Percentiles rank a stretch among this genome's conserved stretches.
Evolutionary conservation across 202 grass and related monocot species (phyloP).

Genomic region (Musa balbisiana): DNA sequence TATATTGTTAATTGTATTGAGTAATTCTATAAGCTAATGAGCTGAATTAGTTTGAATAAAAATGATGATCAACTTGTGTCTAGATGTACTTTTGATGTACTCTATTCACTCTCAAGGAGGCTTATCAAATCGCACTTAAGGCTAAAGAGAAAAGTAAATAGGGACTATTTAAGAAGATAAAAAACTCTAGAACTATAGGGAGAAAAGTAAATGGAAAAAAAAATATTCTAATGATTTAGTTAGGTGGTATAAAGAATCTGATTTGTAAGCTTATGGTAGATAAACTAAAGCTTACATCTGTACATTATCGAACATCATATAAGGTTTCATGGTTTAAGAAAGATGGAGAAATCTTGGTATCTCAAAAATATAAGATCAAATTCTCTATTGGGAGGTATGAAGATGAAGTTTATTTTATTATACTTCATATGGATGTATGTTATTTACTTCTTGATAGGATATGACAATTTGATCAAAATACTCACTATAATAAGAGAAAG

Average conservation of each 20-base stretch:
- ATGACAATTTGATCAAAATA: neutral
- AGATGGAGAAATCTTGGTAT: neutral
- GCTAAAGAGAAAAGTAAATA: neutral
- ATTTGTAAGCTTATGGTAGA: neutral
- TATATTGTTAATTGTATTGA: neutral
- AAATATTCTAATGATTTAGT: neutral
- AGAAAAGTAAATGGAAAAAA: too few relatives aligned
- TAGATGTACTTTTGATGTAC: too few relatives aligned
- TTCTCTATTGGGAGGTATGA: neutral
- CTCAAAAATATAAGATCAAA: neutral
- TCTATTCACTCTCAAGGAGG: too few relatives aligned
- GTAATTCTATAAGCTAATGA: neutral
- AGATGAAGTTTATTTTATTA: neutral
- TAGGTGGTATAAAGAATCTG: neutral
- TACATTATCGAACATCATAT: neutral
- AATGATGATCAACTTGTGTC: neutral
- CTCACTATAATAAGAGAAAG: neutral
- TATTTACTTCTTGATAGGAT: neutral
- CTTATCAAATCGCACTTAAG: neutral
- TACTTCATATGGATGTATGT: neutral
- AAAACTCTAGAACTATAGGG: too few relatives aligned
- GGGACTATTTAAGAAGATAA: too few relatives aligned
- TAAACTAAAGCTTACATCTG: neutral
- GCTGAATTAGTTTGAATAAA: neutral
- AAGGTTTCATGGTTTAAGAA: neutral